These are phyloP conservation scores for Mucor indicus DNA, from an alignment of 371 early-diverging fungal species.

Conservation along the genomic window DNA sequence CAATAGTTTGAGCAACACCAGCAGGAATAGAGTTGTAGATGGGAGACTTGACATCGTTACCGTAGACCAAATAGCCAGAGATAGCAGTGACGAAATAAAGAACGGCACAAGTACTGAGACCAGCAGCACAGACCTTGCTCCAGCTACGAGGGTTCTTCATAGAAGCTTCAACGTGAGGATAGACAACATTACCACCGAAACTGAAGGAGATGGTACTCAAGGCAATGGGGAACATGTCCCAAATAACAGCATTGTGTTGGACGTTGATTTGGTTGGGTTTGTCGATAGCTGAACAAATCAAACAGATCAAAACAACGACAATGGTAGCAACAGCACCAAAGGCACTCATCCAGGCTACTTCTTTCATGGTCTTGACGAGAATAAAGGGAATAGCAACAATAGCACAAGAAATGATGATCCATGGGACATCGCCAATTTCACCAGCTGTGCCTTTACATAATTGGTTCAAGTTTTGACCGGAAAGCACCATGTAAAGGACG, in stretches of 20 bases:
- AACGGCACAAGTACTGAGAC: slow-evolving; percentile 66
- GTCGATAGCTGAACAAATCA: slow-evolving; percentile 40
- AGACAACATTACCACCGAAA: slow-evolving; percentile 81
- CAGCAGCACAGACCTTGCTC: slow-evolving; percentile 64
- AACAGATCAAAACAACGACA: slow-evolving; percentile 39
- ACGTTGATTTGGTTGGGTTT: slow-evolving; percentile 21
- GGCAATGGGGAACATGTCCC: slow-evolving; percentile 55
- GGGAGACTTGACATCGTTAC: slow-evolving; percentile 63
- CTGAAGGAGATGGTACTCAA: slow-evolving; percentile 71
- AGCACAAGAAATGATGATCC: slow-evolving; percentile 70
- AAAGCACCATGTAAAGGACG: slow-evolving; percentile 53
- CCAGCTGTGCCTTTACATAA: slow-evolving; percentile 33
- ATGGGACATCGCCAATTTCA: slow-evolving; percentile 34
- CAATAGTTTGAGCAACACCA: slow-evolving; percentile 51
- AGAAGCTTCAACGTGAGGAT: slow-evolving; percentile 82
- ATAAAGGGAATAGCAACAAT: slow-evolving; percentile 51
- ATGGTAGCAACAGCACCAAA: slow-evolving; percentile 59
- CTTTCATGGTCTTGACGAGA: slow-evolving; percentile 57
- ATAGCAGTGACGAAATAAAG: slow-evolving; percentile 77
- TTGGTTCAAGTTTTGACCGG: slow-evolving; percentile 49
- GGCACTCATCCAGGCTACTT: slow-evolving; percentile 60
- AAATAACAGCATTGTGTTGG: slow-evolving; percentile 44
- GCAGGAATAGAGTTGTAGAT: slow-evolving; percentile 71
- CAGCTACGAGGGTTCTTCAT: slow-evolving; percentile 79
- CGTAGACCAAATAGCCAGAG: slow-evolving; percentile 83